Conservation (phyloP, 768 basidiomycete genomes). For the Dentipellis sp. region DNA sequence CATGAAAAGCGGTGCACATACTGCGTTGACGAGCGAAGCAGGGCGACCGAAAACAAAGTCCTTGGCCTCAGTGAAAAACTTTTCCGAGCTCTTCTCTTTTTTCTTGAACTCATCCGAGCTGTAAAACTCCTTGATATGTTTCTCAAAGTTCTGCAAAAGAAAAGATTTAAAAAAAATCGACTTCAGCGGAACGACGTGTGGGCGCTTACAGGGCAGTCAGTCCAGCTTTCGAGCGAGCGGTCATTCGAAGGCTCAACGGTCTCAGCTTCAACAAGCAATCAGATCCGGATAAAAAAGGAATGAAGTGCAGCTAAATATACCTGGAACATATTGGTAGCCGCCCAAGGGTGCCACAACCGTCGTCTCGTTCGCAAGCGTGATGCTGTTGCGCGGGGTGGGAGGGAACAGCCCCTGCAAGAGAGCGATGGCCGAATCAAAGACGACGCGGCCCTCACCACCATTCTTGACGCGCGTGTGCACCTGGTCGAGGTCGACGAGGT, state of each 20-base stretch:
- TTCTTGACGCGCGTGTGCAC: conserved; percentile 75
- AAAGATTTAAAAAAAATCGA: neutral
- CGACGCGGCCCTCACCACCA: conserved; percentile 77
- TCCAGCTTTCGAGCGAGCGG: conserved; percentile 79
- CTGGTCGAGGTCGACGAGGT: conserved; percentile 66
- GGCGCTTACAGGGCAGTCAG: conserved; percentile 40
- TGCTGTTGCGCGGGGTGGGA: conserved; percentile 63
- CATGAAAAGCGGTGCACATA: conserved; percentile 25
- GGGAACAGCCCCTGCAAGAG: conserved; percentile 83
- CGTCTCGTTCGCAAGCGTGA: conserved; percentile 70
- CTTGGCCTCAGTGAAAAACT: conserved; percentile 57
- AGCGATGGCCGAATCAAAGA: conserved; percentile 81
- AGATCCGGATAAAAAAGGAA: neutral
- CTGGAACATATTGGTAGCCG: conserved; percentile 85
- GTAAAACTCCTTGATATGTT: conserved; percentile 54
- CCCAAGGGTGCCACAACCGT: conserved; percentile 63
- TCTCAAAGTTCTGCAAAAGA: conserved; percentile 44
- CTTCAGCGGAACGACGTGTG: neutral
- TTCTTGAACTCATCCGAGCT: conserved; percentile 58
- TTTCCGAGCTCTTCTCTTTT: conserved; percentile 41
- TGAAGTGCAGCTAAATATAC: conserved; percentile 24
- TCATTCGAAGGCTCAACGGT: conserved; percentile 83
- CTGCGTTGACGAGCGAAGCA: conserved; percentile 58
- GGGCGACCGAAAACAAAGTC: conserved; percentile 69
- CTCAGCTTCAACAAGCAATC: conserved; percentile 42